Evolutionary conservation across 345 rosid genomes (phyloP), one percentile per base, ranked within the genome.

Genomic region (Ricinus communis): DNA sequence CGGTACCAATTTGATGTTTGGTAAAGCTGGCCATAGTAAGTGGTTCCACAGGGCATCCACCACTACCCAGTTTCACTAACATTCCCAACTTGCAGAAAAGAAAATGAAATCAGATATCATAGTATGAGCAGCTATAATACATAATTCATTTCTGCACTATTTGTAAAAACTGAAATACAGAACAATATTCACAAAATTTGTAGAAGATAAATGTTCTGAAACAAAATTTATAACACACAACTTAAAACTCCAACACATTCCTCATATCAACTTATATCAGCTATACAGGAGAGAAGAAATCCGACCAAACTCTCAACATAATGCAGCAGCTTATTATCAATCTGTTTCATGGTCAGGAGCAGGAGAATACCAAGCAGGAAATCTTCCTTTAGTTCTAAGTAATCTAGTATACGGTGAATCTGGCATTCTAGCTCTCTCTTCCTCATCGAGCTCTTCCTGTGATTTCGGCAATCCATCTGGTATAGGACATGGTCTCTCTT

Each of bases 401-500:
- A 93, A 65, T 67, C 82, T 82, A 0, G 97, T 93, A 74, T 49
- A 91, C 1, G 88, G 78, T 0, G 96, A 91, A 73, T 93, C 97
- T 0, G 93, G 92, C 98, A 91, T 82, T 77, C 69, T 89, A 19
- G 76, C 85, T 38, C 62, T 83, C 77, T 89, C 98, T 85, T 91
- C 97, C 81, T 91, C 96, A 33, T 91, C 92, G 18, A 93, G 45
- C 77, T 93, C 97, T 54, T 85, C 83, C 67, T 45, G 74, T 0
- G 96, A 77, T 73, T 86, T 93, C 5, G 98, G 98, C 60, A 93
- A 75, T 60, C 96, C 96, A 62, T 93, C 97, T 0, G 96, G 98
- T 12, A 87, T 60, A 21, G 90, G 98, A 70, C 79, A 28, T 21
- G 40, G 70, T 40, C 70, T 31, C 67, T 69, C 84, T 41, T 58